A percentile compares a stretch with the other conserved stretches of the same genome.
Evolutionary conservation across 345 rosid species (phyloP).

Genomic region (Salix suchowensis): DNA sequence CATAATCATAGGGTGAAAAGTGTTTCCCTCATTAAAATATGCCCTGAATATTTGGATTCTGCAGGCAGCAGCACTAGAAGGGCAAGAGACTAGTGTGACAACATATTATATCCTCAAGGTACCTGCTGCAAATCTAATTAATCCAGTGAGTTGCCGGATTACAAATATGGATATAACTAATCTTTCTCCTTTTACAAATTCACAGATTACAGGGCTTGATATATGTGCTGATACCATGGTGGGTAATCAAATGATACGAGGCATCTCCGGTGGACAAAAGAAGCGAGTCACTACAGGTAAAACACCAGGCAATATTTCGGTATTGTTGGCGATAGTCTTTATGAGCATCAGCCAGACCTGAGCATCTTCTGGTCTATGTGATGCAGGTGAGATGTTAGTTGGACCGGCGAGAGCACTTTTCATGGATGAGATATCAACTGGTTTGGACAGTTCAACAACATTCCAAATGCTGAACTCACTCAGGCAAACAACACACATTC

Average conservation of each 20-base stretch:
- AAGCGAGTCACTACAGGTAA: slow-evolving; percentile 53
- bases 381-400: slow-evolving; percentile 68
- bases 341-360: background rate
- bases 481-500: slow-evolving; percentile 50
- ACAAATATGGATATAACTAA: background rate
- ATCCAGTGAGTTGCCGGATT: background rate
- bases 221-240: slow-evolving; percentile 54
- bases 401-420: slow-evolving; percentile 75
- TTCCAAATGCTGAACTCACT: slow-evolving; percentile 74
- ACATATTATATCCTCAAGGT: slow-evolving; percentile 86
- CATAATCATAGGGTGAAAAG: background rate
- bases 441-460: slow-evolving; percentile 79
- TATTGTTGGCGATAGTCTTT: background rate
- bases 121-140: background rate
- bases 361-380: background rate
- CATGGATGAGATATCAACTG: slow-evolving; percentile 89
- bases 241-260: slow-evolving; percentile 56
- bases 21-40: background rate
- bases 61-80: slow-evolving; percentile 67
- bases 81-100: slow-evolving; percentile 55
- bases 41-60: background rate
- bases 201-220: slow-evolving; percentile 58
- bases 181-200: background rate
- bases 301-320: too few species aligned
- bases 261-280: slow-evolving; percentile 60